Percentiles rank a stretch among this genome's conserved stretches.
phyloP scores from a whole-genome alignment of 192 early-diverging fungal genomes.

The Rhizoclosmatium globosum region DNA sequence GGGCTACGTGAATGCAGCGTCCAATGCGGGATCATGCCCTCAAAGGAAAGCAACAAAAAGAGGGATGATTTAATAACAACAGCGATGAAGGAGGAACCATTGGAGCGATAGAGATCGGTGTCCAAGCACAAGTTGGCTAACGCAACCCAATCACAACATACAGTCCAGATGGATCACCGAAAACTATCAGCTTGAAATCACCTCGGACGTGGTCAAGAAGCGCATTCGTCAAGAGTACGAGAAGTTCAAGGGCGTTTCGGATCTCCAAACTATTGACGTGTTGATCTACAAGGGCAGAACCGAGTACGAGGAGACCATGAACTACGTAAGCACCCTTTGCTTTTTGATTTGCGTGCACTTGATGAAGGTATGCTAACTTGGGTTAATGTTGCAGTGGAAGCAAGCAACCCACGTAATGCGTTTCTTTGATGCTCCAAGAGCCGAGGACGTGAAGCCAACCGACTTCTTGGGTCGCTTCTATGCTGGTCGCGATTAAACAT shows the following conservation, averaged over 20 bases:
- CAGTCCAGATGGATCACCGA: constrained; percentile 43
- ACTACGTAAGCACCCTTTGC: constrained; percentile 68
- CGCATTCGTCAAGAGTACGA: constrained; percentile 92
- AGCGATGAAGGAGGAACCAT: background rate
- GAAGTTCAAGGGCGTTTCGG: constrained; percentile 80
- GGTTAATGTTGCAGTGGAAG: constrained; percentile 34
- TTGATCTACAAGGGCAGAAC: constrained; percentile 84
- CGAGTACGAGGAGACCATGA: constrained; percentile 90
- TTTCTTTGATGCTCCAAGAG: constrained; percentile 76
- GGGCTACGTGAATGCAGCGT: background rate
- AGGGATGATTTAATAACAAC: background rate
- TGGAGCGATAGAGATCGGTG: background rate
- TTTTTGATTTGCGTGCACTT: background rate
- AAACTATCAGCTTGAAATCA: constrained; percentile 62
- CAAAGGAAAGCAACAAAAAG: background rate
- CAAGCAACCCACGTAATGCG: constrained; percentile 85
- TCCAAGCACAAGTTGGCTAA: too few relatives aligned
- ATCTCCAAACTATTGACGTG: constrained; percentile 81
- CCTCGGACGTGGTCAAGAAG: constrained; percentile 73
- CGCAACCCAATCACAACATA: background rate
- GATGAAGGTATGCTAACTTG: background rate
- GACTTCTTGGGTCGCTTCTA: constrained; percentile 41
- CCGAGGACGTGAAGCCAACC: constrained; percentile 62
- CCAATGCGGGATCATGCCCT: background rate
- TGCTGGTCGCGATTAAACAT: constrained; percentile 32